Conservation (phyloP, 1,139 yeast species). For the Yamadazyma kanchanaburiensis region DNA sequence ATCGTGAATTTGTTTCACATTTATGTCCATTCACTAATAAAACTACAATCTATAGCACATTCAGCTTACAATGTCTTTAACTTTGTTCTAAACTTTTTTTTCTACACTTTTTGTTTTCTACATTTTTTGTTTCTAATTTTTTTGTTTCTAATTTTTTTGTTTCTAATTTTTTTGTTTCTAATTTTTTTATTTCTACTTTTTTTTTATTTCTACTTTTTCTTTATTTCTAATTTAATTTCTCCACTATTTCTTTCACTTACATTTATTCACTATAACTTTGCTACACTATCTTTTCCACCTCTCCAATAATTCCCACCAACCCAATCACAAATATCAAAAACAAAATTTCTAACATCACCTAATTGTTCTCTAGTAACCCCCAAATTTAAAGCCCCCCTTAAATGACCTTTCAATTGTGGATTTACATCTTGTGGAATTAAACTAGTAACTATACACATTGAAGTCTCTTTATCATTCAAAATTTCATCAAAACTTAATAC, state of each 20-base stretch:
- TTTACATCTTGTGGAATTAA: slow-evolving; percentile 93
- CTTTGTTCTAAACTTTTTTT: too few relatives aligned
- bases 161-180: too few relatives aligned
- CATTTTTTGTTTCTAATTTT: too few relatives aligned
- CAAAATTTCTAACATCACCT: slow-evolving; percentile 55
- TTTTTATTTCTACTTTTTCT: too few relatives aligned
- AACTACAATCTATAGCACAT: too few relatives aligned
- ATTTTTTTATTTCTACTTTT: too few relatives aligned
- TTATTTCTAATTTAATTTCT: too few relatives aligned
- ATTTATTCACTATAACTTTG: slow-evolving; percentile 36
- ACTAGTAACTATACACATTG: slow-evolving; percentile 73
- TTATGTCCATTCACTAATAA: not conserved
- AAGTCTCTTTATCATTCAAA: slow-evolving; percentile 66
- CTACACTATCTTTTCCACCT: slow-evolving; percentile 59
- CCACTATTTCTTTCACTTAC: too few relatives aligned
- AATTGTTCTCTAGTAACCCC: slow-evolving; percentile 72
- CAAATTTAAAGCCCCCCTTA: slow-evolving; percentile 77
- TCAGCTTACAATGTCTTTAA: too few relatives aligned
- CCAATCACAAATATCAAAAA: slow-evolving; percentile 70
- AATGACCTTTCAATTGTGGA: slow-evolving; percentile 88
- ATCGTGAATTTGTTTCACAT: too few relatives aligned
- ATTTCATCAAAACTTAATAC: slow-evolving; percentile 66
- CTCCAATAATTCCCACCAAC: slow-evolving; percentile 54
- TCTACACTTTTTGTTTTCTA: too few relatives aligned
- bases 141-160: too few relatives aligned